Conservation (phyloP, 2,329 filamentous ascomycete genomes). For the Aspergillus calidoustus region DNA sequence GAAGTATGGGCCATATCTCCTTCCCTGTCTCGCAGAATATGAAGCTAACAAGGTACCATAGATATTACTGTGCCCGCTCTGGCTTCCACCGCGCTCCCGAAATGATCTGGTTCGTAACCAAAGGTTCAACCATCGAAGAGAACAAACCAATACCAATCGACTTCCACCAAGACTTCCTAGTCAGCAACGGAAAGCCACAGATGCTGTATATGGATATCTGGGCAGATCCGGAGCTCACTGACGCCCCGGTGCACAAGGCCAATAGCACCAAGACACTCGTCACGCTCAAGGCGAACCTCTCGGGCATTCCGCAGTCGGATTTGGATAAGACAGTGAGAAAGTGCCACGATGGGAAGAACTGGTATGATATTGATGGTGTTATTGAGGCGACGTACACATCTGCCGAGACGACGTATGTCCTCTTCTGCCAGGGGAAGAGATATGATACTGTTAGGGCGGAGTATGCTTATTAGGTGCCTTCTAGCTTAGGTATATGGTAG, state of each 20-base stretch:
- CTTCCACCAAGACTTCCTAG: conserved; percentile 7
- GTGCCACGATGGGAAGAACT: conserved; percentile 6
- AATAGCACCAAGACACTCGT: conserved; percentile 9
- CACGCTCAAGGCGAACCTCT: conserved; percentile 12
- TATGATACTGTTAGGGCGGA: conserved; percentile 16
- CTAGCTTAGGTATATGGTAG: background rate
- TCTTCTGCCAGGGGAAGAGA: conserved; percentile 13
- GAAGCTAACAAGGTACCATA: background rate
- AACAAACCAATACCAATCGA: conserved; percentile 13
- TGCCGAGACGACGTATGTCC: conserved; percentile 14
- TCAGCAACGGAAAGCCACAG: conserved; percentile 3
- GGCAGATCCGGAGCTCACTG: background rate
- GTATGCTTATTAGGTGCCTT: conserved; percentile 10
- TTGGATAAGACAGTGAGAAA: conserved; percentile 4
- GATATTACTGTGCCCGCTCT: conserved; percentile 9
- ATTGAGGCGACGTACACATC: conserved; percentile 15
- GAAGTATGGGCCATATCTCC: conserved; percentile 20
- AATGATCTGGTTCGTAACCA: conserved; percentile 13
- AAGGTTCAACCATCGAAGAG: conserved; percentile 8
- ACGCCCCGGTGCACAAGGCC: conserved; percentile 3
- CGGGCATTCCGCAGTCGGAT: conserved; percentile 8
- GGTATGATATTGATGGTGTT: conserved; percentile 13
- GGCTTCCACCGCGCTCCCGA: background rate
- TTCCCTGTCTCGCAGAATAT: background rate
- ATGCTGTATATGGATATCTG: conserved; percentile 8